Base-by-base conservation (phyloP, 139 green algal species). In the Diplosphaera chodatii region DNA sequence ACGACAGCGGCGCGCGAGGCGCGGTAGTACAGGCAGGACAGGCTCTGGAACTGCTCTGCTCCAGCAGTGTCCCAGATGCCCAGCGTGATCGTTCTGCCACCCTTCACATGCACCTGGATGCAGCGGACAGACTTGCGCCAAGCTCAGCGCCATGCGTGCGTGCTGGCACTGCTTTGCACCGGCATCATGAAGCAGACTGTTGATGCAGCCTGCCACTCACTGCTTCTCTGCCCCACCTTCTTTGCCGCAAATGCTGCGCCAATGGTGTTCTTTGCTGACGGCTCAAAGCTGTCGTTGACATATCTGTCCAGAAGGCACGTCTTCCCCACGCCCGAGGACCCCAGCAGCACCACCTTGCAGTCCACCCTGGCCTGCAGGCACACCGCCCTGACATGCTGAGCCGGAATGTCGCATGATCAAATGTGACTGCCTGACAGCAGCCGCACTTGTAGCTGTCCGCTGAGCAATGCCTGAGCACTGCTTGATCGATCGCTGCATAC, bases 21-120 rank as follows among this genome's bases (percentile, higher is more conserved):
- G 37, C 37, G 37, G 48, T 59, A 59, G 18, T 59, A 59, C 66
- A 78, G 68, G n/a, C 73, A 48, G 56, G 66, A 73, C 32, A 78
- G 68, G 66, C 27, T 55, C 23, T 78, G 40, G 40, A 78, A 78
- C 23, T 67, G 73, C 56, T 78, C 73, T 56, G 73, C 73, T 25
- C 73, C 73, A 33, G 73, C 73, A n/a, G 73, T 78, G 33, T 78
- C 73, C 73, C 73, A 78, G 37, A 78, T 34, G 3, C 73, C 73
- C 18, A 78, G 73, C 2, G 73, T 68, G 27, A 78, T 63, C 21
- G 63, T 29, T 13, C 59, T 34, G 31, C 66, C 73, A 37, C 55
- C 64, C 3, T 69, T 56, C 21, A 73, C 27, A 21, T 29, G 41
- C 1, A 73, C 56, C 73, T 78, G 67, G 40, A 70, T 55, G 2